Percentiles rank a stretch among this genome's conserved stretches.
phyloP scores from a whole-genome alignment of 805 yeast genomes.

The Jamesozyma jinghongensis region DNA sequence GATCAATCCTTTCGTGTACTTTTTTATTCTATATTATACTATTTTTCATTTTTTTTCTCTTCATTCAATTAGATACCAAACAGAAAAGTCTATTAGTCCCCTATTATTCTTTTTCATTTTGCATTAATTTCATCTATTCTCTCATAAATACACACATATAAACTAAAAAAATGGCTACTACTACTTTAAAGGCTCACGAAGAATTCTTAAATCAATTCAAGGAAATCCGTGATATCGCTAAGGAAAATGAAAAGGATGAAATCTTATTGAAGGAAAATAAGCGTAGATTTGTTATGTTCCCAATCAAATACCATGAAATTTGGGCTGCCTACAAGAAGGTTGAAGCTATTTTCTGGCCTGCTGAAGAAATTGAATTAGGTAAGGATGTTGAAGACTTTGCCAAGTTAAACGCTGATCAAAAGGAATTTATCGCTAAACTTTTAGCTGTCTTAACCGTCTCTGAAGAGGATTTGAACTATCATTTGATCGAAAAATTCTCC shows the following conservation, averaged over 20 bases:
- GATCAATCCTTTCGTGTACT: too few relatives aligned
- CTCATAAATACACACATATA: neutral
- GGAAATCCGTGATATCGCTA: slow-evolving; percentile 58
- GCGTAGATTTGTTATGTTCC: slow-evolving; percentile 87
- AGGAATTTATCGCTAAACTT: slow-evolving; percentile 80
- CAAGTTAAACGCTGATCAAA: slow-evolving; percentile 76
- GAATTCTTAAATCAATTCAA: slow-evolving; percentile 49
- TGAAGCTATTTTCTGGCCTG: slow-evolving; percentile 99
- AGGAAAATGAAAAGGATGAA: slow-evolving; percentile 74
- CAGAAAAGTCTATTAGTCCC: too few relatives aligned
- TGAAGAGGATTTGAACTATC: slow-evolving; percentile 94
- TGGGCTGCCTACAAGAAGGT: slow-evolving; percentile 99
- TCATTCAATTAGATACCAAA: too few relatives aligned
- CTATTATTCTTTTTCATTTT: neutral
- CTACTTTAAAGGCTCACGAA: slow-evolving; percentile 32
- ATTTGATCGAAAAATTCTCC: slow-evolving; percentile 90
- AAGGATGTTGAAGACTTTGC: slow-evolving; percentile 87
- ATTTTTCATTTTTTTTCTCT: too few relatives aligned
- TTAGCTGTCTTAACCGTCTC: slow-evolving; percentile 97
- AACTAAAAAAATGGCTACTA: slow-evolving; percentile 2
- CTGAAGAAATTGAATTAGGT: slow-evolving; percentile 92
- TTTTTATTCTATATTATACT: too few relatives aligned
- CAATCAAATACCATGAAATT: slow-evolving; percentile 92
- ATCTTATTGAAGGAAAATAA: slow-evolving; percentile 80
- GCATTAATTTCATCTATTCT: neutral